A percentile compares a stretch with the other conserved stretches of the same genome.
These are phyloP conservation scores for Pontederia crassipes DNA, from an alignment of 176 grass and related monocot species.

Conservation along the genomic window DNA sequence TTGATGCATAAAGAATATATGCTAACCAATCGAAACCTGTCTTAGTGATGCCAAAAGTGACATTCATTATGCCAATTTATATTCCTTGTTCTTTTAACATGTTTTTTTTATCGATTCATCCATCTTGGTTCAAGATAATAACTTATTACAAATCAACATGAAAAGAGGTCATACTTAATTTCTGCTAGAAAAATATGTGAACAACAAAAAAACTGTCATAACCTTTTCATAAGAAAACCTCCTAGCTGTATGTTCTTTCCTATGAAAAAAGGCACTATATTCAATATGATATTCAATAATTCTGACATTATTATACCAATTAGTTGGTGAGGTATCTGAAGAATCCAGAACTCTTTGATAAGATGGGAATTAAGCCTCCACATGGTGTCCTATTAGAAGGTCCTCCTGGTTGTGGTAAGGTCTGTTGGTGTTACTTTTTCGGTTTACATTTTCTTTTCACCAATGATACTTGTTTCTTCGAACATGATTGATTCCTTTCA, in stretches of 20 bases:
- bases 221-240: too few species aligned
- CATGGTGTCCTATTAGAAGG: constrained; percentile 34
- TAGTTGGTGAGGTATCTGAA: constrained; percentile 35
- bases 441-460: background rate
- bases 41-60: too few species aligned
- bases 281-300: background rate
- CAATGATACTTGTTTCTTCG: too few species aligned
- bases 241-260: too few species aligned
- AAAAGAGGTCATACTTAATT: too few species aligned
- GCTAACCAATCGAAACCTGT: too few species aligned
- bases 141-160: too few species aligned
- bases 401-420: constrained; percentile 34
- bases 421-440: background rate
- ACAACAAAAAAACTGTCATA: too few species aligned
- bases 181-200: too few species aligned
- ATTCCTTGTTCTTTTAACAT: too few species aligned
- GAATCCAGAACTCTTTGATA: constrained; percentile 36
- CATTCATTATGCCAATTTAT: too few species aligned
- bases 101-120: background rate
- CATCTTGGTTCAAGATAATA: background rate
- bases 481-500: background rate
- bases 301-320: background rate
- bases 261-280: background rate
- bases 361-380: constrained; percentile 33
- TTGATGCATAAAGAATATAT: too few species aligned